Conservation (phyloP, 192 early-diverging fungal genomes). For the Gryganskiella cystojenkinii region DNA sequence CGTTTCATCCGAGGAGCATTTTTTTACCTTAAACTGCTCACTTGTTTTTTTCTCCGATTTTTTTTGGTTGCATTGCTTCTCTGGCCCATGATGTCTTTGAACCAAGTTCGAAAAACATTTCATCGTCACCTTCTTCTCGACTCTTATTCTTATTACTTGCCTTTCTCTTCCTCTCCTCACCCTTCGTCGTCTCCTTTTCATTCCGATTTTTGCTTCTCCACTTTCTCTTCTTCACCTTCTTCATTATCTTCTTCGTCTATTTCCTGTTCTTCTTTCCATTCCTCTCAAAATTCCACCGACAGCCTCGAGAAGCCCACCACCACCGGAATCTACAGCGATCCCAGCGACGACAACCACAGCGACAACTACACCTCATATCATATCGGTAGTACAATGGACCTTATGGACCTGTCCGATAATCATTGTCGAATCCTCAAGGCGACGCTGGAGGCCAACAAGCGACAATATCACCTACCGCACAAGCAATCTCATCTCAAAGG, state of each 20-base stretch:
- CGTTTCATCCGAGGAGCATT: background rate
- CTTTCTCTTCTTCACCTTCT: background rate
- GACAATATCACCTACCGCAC: no score
- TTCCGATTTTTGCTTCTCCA: background rate
- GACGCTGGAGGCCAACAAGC: no score
- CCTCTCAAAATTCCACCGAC: no score
- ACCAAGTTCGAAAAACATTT: conserved; percentile 8
- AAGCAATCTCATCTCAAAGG: no score
- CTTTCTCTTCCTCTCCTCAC: conserved; percentile 1
- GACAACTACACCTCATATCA: no score
- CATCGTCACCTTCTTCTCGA: conserved; percentile 26
- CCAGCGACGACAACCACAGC: no score
- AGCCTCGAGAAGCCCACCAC: no score
- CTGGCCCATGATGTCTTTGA: conserved; percentile 18
- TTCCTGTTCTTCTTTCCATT: no score
- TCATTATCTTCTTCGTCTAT: background rate
- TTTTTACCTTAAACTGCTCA: conserved; percentile 6
- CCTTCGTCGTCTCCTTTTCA: conserved; percentile 3
- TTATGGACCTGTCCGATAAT: no score
- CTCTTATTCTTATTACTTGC: background rate
- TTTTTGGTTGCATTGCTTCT: background rate
- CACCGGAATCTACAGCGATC: no score
- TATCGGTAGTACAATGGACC: no score
- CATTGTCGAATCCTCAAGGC: no score
- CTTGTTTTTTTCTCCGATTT: background rate